These are phyloP conservation scores for Melaleuca alternifolia DNA, from an alignment of 345 rosid genomes.

Conservation along the genomic window DNA sequence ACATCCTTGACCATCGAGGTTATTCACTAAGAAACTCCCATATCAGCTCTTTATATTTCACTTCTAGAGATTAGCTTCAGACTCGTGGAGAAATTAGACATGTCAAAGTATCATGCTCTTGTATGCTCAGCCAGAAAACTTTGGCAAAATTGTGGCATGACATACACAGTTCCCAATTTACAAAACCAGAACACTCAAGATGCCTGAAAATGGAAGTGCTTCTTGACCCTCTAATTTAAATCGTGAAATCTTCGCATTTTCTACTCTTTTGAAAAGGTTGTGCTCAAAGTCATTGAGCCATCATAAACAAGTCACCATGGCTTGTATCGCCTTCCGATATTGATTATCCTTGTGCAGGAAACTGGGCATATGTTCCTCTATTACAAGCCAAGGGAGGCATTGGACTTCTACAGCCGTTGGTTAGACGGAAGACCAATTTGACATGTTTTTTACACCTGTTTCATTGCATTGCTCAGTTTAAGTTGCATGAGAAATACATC, in stretches of 20 bases:
- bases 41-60: neutral
- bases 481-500: neutral
- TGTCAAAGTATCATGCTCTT: neutral
- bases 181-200: neutral
- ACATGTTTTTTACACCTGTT: neutral
- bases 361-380: neutral
- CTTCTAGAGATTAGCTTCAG: neutral
- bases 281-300: neutral
- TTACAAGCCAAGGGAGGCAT: neutral
- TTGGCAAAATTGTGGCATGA: neutral
- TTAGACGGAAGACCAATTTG: neutral
- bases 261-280: neutral
- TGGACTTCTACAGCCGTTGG: neutral
- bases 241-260: neutral
- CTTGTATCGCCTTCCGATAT: conserved; percentile 35
- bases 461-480: neutral
- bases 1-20: neutral
- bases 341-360: neutral
- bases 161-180: neutral
- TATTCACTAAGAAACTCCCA: neutral
- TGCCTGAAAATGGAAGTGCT: neutral
- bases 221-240: neutral
- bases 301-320: neutral
- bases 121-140: neutral
- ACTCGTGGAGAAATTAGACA: neutral